phyloP scores from a whole-genome alignment of 2,329 filamentous ascomycete genomes.

The Didymella exigua region DNA sequence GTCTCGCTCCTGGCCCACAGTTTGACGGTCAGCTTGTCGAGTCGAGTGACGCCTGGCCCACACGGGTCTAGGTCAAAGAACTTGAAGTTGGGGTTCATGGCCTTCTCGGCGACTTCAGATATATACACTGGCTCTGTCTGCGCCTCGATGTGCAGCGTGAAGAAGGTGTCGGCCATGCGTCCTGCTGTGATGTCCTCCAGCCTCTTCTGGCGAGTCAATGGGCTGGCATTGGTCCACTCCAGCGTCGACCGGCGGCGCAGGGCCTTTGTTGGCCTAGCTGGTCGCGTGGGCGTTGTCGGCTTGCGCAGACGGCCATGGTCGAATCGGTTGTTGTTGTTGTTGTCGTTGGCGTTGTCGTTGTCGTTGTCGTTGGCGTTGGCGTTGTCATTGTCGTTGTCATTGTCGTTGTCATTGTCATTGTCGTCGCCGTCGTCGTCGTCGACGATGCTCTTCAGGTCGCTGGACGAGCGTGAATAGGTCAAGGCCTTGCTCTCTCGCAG shows the following conservation, averaged over 20 bases:
- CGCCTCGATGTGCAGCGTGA: constrained; percentile 75
- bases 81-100: constrained; percentile 90
- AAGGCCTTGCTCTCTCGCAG: constrained; percentile 56
- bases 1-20: constrained; percentile 72
- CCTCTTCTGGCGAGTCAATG: constrained; percentile 70
- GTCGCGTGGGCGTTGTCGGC: constrained; percentile 26
- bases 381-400: not conserved
- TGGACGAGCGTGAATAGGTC: constrained; percentile 65
- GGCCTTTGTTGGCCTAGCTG: constrained; percentile 46
- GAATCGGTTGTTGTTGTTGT: not conserved
- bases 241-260: constrained; percentile 64
- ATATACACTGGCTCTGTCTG: constrained; percentile 80
- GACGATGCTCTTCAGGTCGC: constrained; percentile 51
- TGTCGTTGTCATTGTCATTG: not conserved
- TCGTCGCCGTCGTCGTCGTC: not conserved
- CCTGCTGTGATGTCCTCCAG: constrained; percentile 74
- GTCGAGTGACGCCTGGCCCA: constrained; percentile 68
- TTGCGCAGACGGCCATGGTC: constrained; percentile 24
- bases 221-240: constrained; percentile 66
- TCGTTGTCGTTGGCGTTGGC: not conserved
- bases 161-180: constrained; percentile 85
- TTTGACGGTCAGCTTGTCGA: constrained; percentile 68
- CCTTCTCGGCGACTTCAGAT: constrained; percentile 77
- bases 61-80: constrained; percentile 76
- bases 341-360: not conserved